Evolutionary conservation across 2,329 filamentous ascomycete genomes (phyloP).

Genomic region (Alternaria triticimaculans): DNA sequence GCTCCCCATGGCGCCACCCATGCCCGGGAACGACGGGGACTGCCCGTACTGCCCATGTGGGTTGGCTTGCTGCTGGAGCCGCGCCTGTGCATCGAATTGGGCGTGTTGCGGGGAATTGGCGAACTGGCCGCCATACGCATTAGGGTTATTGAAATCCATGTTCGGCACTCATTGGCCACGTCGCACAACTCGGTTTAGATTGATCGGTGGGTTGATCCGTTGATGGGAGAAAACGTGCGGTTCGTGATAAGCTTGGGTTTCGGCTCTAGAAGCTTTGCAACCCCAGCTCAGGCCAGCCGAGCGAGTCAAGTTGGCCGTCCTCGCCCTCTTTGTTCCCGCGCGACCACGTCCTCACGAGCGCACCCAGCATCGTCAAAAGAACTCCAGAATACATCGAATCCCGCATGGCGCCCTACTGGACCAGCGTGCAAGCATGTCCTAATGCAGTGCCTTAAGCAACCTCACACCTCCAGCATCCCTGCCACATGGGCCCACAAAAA

Average conservation of each 20-base stretch:
- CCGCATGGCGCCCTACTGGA: neutral
- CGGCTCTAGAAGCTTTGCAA: slow-evolving; percentile 7
- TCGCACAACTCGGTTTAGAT: slow-evolving; percentile 49
- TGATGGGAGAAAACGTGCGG: slow-evolving; percentile 37
- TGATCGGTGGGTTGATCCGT: slow-evolving; percentile 38
- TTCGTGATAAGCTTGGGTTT: slow-evolving; percentile 39
- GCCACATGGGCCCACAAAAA: slow-evolving; percentile 18
- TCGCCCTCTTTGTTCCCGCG: neutral
- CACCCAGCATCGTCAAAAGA: neutral
- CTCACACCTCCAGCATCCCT: slow-evolving; percentile 24
- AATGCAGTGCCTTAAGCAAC: slow-evolving; percentile 14
- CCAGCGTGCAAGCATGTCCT: slow-evolving; percentile 15
- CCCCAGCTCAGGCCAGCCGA: slow-evolving; percentile 15
- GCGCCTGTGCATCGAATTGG: slow-evolving; percentile 44
- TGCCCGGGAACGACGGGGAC: slow-evolving; percentile 34
- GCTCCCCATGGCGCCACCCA: slow-evolving; percentile 19
- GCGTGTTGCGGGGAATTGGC: slow-evolving; percentile 43
- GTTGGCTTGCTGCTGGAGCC: slow-evolving; percentile 42
- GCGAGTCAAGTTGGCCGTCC: slow-evolving; percentile 9
- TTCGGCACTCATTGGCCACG: slow-evolving; percentile 46
- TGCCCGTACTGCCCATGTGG: slow-evolving; percentile 44
- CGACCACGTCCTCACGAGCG: neutral
- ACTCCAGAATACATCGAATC: neutral
- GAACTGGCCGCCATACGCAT: slow-evolving; percentile 44
- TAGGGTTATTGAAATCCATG: slow-evolving; percentile 50